Evolutionary conservation across 2,329 filamentous ascomycete species (phyloP).

Genomic region (Sarocladium strictum): DNA sequence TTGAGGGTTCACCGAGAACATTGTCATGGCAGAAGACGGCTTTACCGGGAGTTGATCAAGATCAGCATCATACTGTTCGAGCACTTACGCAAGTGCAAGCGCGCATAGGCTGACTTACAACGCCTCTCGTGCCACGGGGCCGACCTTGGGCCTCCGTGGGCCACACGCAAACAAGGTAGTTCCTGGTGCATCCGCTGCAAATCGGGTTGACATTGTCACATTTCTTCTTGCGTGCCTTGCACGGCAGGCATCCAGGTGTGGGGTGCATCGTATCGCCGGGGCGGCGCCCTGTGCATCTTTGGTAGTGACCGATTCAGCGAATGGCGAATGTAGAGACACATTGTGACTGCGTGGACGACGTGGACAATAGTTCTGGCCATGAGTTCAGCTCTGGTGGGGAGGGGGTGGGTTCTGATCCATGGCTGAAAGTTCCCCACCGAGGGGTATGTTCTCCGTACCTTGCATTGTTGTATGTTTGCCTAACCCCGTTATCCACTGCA

Average conservation of each 20-base stretch:
- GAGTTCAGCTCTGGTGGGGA: not conserved
- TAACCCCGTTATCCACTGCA: no score
- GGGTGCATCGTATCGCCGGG: slow-evolving; percentile 1
- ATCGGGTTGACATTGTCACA: slow-evolving; percentile 47
- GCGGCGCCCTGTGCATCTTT: not conserved
- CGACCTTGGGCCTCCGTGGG: slow-evolving; percentile 12
- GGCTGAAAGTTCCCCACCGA: no score
- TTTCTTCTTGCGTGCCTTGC: slow-evolving; percentile 46
- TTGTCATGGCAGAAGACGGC: not conserved
- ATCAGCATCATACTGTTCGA: not conserved
- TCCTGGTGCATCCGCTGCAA: slow-evolving; percentile 47
- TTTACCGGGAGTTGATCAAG: not conserved
- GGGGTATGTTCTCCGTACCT: no score
- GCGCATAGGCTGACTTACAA: not conserved
- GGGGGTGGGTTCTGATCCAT: not conserved
- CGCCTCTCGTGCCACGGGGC: not conserved
- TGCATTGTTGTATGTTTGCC: no score
- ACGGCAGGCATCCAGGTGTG: slow-evolving; percentile 38
- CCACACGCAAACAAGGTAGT: slow-evolving; percentile 49
- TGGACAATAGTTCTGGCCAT: not conserved
- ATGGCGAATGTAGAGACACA: not conserved
- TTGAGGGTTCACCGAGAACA: not conserved
- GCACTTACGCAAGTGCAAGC: not conserved
- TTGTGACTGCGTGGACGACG: not conserved
- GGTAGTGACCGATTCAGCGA: not conserved